A percentile compares a stretch with the other conserved stretches of the same genome.
Conservation (phyloP, 2,329 filamentous ascomycete genomes). For the Lojkania enalia region DNA sequence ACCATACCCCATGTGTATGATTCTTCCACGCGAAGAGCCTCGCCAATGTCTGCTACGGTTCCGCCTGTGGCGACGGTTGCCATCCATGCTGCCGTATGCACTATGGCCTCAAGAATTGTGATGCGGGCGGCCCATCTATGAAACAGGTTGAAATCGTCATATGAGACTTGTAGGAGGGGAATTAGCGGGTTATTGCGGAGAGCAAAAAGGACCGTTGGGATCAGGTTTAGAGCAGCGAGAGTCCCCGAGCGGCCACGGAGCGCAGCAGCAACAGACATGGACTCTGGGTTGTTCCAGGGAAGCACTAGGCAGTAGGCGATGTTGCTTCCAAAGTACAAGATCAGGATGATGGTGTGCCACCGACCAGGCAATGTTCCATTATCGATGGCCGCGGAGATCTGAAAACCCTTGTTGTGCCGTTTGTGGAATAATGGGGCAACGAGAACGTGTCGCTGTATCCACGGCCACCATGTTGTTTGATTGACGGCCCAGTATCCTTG, state of each 20-base stretch:
- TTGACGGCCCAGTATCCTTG: slow-evolving; percentile 54
- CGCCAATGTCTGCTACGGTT: slow-evolving; percentile 62
- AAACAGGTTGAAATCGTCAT: slow-evolving; percentile 93
- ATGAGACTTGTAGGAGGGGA: slow-evolving; percentile 77
- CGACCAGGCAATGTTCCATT: slow-evolving; percentile 80
- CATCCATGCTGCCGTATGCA: slow-evolving; percentile 74
- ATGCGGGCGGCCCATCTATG: slow-evolving; percentile 83
- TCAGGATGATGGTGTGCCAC: slow-evolving; percentile 71
- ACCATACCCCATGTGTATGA: slow-evolving; percentile 70
- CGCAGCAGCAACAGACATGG: slow-evolving; percentile 70
- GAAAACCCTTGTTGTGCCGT: slow-evolving; percentile 75
- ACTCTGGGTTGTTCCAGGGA: slow-evolving; percentile 56
- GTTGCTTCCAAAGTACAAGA: slow-evolving; percentile 71
- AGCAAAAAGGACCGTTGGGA: slow-evolving; percentile 86
- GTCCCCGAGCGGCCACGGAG: slow-evolving; percentile 84
- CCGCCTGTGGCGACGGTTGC: slow-evolving; percentile 65
- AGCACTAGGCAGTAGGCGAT: slow-evolving; percentile 75
- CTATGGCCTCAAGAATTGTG: slow-evolving; percentile 67
- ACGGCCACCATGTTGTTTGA: slow-evolving; percentile 55
- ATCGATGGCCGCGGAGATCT: slow-evolving; percentile 67
- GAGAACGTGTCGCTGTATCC: slow-evolving; percentile 65
- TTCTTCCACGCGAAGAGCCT: slow-evolving; percentile 58
- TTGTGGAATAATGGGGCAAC: slow-evolving; percentile 74
- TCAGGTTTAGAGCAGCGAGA: slow-evolving; percentile 84
- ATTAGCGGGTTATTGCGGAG: slow-evolving; percentile 94